Evolutionary conservation across 2,329 filamentous ascomycete species (phyloP).

Genomic region (Bimuria novae-zelandiae): DNA sequence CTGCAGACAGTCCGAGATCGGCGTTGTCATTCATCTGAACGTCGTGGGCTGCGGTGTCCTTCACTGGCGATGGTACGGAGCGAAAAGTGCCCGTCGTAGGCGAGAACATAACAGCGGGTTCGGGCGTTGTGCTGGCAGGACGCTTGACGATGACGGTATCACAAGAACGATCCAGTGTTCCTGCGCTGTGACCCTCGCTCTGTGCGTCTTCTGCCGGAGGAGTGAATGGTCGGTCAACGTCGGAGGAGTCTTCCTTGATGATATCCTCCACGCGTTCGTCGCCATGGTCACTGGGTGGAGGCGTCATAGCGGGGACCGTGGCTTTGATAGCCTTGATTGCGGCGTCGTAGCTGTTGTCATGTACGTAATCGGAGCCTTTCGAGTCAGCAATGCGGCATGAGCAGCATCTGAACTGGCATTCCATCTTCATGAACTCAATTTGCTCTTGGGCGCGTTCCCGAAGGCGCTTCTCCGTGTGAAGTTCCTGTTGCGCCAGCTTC

Average conservation of each 20-base stretch:
- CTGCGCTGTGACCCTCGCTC: neutral
- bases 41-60: conserved; percentile 19
- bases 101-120: conserved; percentile 39
- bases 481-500: conserved; percentile 56
- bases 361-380: conserved; percentile 45
- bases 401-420: conserved; percentile 72
- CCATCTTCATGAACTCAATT: conserved; percentile 75
- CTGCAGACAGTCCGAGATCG: conserved; percentile 15
- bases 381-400: conserved; percentile 56
- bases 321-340: conserved; percentile 47
- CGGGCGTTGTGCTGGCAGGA: conserved; percentile 16
- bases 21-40: conserved; percentile 22
- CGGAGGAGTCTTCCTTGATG: conserved; percentile 26
- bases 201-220: conserved; percentile 22
- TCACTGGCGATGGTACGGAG: conserved; percentile 36
- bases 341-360: conserved; percentile 41
- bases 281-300: conserved; percentile 66
- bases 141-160: conserved; percentile 19
- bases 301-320: conserved; percentile 61
- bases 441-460: conserved; percentile 73
- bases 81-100: conserved; percentile 47
- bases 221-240: conserved; percentile 26
- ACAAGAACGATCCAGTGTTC: conserved; percentile 8
- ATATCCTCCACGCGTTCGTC: conserved; percentile 43
- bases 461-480: conserved; percentile 59